A percentile compares a stretch with the other conserved stretches of the same genome.
phyloP scores from a whole-genome alignment of 129 eudicot species.

The Saposhnikovia divaricata region DNA sequence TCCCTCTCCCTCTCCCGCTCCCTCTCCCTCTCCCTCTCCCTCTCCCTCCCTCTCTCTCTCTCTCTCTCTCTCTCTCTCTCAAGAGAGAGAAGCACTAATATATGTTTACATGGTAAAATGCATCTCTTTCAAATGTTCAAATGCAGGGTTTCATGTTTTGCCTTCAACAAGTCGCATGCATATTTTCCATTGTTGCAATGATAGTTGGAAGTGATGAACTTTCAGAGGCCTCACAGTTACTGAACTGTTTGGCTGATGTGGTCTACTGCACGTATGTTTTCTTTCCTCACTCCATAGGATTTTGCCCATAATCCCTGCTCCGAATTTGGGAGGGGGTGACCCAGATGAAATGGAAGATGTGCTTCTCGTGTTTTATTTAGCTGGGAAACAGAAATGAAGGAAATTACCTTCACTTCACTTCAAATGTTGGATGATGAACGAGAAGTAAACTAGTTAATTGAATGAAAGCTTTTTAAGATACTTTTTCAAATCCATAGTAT shows the following conservation, averaged over 20 bases:
- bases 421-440: not conserved
- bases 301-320: not conserved
- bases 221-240: slow-evolving; percentile 78
- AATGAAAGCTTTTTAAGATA: not conserved
- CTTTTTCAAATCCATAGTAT: too few species aligned
- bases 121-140: too few species aligned
- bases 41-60: too few species aligned
- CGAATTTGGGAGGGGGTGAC: too few species aligned
- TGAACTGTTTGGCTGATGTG: slow-evolving; percentile 65
- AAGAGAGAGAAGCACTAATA: not conserved
- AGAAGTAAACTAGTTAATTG: not conserved
- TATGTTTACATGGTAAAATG: too few species aligned
- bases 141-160: slow-evolving; percentile 97
- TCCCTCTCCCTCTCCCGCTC: accelerated
- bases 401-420: not conserved
- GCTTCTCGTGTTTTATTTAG: not conserved
- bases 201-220: slow-evolving; percentile 88
- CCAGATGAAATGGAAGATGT: too few species aligned
- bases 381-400: not conserved
- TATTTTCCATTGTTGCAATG: slow-evolving; percentile 81
- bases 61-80: too few species aligned
- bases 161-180: slow-evolving; percentile 94
- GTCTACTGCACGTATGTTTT: slow-evolving; percentile 90
- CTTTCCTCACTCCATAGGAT: not conserved
- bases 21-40: too few species aligned